Percentiles rank a stretch among this genome's conserved stretches.
phyloP scores from a whole-genome alignment of 1,284 basidiomycete species.

The Neotropicomus parvogracilis region DNA sequence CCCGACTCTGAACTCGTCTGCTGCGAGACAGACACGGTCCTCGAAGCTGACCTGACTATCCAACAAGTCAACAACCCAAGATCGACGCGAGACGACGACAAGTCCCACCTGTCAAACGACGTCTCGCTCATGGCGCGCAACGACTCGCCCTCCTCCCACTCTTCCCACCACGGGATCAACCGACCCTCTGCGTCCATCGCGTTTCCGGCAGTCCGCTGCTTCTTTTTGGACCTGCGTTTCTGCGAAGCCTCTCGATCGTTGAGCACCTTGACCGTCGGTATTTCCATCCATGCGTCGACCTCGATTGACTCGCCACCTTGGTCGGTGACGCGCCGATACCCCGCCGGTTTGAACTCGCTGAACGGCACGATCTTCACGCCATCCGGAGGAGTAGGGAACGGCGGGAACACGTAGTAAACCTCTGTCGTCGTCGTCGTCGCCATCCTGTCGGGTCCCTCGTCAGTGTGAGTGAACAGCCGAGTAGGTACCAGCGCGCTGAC shows the following conservation, averaged over 20 bases:
- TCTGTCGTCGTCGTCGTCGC: background rate
- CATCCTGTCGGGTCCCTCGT: too few species aligned
- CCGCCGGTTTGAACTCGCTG: conserved; percentile 36
- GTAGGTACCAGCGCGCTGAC: too few species aligned
- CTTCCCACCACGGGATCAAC: conserved; percentile 44
- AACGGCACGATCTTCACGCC: conserved; percentile 43
- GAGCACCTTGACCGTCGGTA: conserved; percentile 42
- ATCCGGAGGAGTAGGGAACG: conserved; percentile 42
- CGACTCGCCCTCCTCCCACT: conserved; percentile 46
- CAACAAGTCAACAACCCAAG: background rate
- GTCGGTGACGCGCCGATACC: conserved; percentile 28
- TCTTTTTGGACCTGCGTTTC: conserved; percentile 34
- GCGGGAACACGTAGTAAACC: conserved; percentile 43
- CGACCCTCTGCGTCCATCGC: conserved; percentile 28
- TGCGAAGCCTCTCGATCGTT: conserved; percentile 35
- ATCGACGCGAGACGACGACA: background rate
- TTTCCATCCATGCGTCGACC: conserved; percentile 42
- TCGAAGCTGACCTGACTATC: conserved; percentile 31
- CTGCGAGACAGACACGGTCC: conserved; percentile 43
- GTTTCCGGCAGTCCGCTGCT: conserved; percentile 19
- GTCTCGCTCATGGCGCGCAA: conserved; percentile 25
- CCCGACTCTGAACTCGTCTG: conserved; percentile 42
- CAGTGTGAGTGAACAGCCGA: too few species aligned
- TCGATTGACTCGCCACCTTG: conserved; percentile 25
- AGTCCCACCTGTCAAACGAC: conserved; percentile 37